phyloP scores from a whole-genome alignment of 1,284 basidiomycete species.

The Porphyrellus sp. region DNA sequence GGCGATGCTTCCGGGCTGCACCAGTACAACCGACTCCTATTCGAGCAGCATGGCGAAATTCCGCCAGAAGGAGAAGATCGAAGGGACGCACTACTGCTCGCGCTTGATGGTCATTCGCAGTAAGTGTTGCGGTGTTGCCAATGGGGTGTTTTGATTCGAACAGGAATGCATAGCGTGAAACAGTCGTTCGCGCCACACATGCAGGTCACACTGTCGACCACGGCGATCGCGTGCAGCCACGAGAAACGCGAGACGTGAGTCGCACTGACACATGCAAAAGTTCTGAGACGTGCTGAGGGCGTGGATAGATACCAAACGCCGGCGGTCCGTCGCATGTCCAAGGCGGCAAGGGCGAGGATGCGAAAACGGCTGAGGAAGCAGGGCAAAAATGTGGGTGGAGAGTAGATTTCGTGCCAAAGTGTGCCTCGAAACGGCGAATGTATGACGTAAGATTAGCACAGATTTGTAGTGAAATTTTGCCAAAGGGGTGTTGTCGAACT shows the following conservation, averaged over 20 bases:
- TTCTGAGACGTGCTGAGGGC: constrained; percentile 9
- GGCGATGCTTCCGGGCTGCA: constrained; percentile 55
- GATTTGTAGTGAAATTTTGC: constrained; percentile 21
- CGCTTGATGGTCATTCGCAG: constrained; percentile 53
- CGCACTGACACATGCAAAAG: neutral
- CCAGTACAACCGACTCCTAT: constrained; percentile 77
- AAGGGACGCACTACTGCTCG: constrained; percentile 36
- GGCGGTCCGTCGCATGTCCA: constrained; percentile 49
- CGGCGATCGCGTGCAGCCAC: constrained; percentile 44
- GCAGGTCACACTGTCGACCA: constrained; percentile 64
- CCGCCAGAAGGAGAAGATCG: constrained; percentile 35
- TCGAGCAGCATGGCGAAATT: constrained; percentile 45
- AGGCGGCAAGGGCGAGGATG: constrained; percentile 54
- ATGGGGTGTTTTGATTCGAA: constrained; percentile 6
- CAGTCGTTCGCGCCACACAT: constrained; percentile 70
- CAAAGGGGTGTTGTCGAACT: neutral
- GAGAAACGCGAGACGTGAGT: constrained; percentile 52
- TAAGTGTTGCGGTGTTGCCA: constrained; percentile 37
- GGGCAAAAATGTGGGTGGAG: constrained; percentile 8
- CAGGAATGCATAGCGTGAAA: constrained; percentile 49
- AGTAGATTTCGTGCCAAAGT: constrained; percentile 29
- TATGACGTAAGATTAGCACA: constrained; percentile 24
- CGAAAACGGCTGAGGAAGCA: constrained; percentile 44
- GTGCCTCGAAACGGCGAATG: constrained; percentile 7
- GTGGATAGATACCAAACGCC: constrained; percentile 55